Base-by-base conservation (phyloP, 495 filamentous ascomycete species). In the Aspergillus diversus region DNA sequence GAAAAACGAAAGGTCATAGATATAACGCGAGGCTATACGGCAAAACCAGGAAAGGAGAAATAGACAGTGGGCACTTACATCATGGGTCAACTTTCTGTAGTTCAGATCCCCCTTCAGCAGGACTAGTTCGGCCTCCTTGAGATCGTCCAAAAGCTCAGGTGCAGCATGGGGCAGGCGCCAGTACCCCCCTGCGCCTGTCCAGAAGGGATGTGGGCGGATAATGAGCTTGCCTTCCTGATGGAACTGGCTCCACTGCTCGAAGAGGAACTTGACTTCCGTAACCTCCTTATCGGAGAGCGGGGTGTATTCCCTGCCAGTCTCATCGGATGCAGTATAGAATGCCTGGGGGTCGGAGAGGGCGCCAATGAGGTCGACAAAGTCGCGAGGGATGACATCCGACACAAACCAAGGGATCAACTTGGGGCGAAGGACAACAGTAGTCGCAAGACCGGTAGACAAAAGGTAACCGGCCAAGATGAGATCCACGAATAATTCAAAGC, bases 391-490 rank as follows among this genome's bases (percentile, higher is more conserved):
- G 12, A 98, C 95, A 67, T 99, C 95, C 0, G 92, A 97, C 50
- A 99, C 95, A 66, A 98, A 99, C 95, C 95, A 99, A 0, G 95
- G 95, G 55, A 98, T 90, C 37, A 86, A 85, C 76, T 99, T 99
- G 5, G 95, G 92, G 71, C 97, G 92, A 7, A 99, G 84, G n/a
- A 97, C 87, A 13, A 98, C 81, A 6, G 84, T 86, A 0, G 93
- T 97, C 1, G 94, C 95, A 16, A 99, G 82, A 0, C 89, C 90
- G 5, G 91, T 76, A 0, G 89, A 86, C 7, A 99, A 80, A 4
- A 99, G 81, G 69, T 95, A 99, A 4, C 92, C 95, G 5, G 90
- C 93, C 3, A 99, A 82, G 49, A 97, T 88, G 11, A 98, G 80
- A 69, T 99, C 95, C 60, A 97, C 95, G 72, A 90, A 98, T 8